Evolutionary conservation across 2,329 filamentous ascomycete genomes (phyloP).

Genomic region (Tolypocladium paradoxum): DNA sequence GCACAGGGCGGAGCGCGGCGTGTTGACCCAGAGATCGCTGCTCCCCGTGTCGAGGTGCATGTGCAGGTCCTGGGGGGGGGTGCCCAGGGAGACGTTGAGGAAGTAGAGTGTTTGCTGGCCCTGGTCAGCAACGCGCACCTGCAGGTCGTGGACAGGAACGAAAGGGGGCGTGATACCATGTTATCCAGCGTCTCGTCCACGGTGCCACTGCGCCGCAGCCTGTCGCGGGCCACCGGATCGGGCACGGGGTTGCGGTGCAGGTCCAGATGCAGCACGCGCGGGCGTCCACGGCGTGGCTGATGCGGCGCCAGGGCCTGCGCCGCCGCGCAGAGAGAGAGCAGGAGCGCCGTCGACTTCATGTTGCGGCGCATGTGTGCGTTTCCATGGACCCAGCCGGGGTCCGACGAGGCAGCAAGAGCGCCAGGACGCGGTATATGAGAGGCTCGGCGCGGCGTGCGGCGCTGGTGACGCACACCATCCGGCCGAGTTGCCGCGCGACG

Average conservation of each 20-base stretch:
- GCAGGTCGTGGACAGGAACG: neutral
- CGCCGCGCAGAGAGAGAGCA: constrained; percentile 8
- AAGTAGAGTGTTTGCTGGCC: constrained; percentile 51
- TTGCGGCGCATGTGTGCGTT: constrained; percentile 1
- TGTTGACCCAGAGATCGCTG: constrained; percentile 63
- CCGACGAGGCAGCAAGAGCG: too few species aligned
- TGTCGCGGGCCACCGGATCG: constrained; percentile 33
- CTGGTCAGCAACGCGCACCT: neutral
- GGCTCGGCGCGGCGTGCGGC: neutral
- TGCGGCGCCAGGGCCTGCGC: constrained; percentile 14
- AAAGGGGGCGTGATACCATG: constrained; percentile 27
- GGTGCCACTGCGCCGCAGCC: constrained; percentile 28
- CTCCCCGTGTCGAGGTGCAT: constrained; percentile 59
- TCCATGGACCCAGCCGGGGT: neutral
- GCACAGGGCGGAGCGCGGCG: constrained; percentile 51
- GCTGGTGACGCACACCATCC: neutral
- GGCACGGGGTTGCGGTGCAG: constrained; percentile 25
- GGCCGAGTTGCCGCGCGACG: neutral
- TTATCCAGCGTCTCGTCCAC: constrained; percentile 42
- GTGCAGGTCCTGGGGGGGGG: constrained; percentile 44
- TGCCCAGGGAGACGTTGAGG: constrained; percentile 52
- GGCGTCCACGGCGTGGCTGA: constrained; percentile 18
- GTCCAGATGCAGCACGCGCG: constrained; percentile 35
- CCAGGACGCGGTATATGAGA: neutral
- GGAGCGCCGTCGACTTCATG: constrained; percentile 25